phyloP scores from a whole-genome alignment of 2,329 filamentous ascomycete genomes.

The Huntiella omanensis region DNA sequence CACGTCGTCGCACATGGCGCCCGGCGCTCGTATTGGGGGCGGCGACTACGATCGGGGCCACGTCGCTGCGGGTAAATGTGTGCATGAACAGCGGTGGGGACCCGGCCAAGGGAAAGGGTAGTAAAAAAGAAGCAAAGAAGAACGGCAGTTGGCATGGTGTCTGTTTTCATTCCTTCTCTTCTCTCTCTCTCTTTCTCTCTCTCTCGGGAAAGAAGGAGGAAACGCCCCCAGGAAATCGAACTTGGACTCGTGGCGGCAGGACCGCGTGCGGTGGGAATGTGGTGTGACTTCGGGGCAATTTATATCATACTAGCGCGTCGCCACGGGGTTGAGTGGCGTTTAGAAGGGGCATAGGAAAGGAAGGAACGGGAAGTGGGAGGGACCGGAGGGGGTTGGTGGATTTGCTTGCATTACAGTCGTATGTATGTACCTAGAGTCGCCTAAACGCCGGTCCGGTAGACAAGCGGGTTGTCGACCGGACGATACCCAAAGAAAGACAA shows the following conservation, averaged over 20 bases:
- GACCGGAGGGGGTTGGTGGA: neutral
- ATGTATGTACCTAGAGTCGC: neutral
- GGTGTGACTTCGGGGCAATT: too few species aligned
- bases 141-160: neutral
- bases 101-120: too few species aligned
- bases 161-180: neutral
- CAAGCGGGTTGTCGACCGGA: too few species aligned
- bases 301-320: too few species aligned
- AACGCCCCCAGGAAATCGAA: constrained; percentile 5
- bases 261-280: neutral
- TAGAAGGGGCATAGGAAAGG: neutral
- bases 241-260: constrained; percentile 7
- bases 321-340: neutral
- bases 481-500: neutral
- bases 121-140: neutral
- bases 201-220: constrained; percentile 5
- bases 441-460: neutral
- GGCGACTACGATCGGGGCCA: too few species aligned
- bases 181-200: neutral
- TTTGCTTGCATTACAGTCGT: too few species aligned
- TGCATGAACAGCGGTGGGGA: too few species aligned
- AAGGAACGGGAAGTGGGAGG: too few species aligned
- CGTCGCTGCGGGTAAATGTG: too few species aligned
- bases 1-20: neutral
- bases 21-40: too few species aligned